A percentile compares a stretch with the other conserved stretches of the same genome.
Conservation (phyloP, 768 basidiomycete species). For the Boletus reticuloceps region DNA sequence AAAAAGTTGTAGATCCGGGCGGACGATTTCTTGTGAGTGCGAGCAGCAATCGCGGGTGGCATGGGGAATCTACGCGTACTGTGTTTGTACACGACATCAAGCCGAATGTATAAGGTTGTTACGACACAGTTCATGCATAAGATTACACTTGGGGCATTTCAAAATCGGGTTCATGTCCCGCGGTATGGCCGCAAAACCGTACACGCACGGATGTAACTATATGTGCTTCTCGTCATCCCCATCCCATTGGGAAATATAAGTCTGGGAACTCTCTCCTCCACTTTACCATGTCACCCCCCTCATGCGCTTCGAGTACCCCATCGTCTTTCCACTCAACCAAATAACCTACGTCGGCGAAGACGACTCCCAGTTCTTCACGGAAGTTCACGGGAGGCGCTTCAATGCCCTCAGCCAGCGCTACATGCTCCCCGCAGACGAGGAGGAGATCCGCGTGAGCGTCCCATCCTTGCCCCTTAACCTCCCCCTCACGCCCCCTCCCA, state of each 20-base stretch:
- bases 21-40: slow-evolving; percentile 86
- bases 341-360: slow-evolving; percentile 40
- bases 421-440: slow-evolving; percentile 63
- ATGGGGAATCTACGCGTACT: slow-evolving; percentile 85
- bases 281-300: slow-evolving; percentile 22
- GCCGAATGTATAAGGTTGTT: slow-evolving; percentile 33
- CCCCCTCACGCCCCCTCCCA: slow-evolving; percentile 24
- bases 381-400: slow-evolving; percentile 50
- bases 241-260: slow-evolving; percentile 29
- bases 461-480: not conserved
- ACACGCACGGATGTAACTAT: slow-evolving; percentile 20
- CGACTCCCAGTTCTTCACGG: slow-evolving; percentile 52
- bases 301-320: slow-evolving; percentile 32
- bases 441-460: slow-evolving; percentile 55
- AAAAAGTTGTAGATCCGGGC: slow-evolving; percentile 79
- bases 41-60: slow-evolving; percentile 93
- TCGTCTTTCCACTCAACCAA: slow-evolving; percentile 36
- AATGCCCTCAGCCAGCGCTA: slow-evolving; percentile 56
- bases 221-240: slow-evolving; percentile 34
- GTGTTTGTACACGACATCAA: slow-evolving; percentile 92
- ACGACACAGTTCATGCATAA: slow-evolving; percentile 21
- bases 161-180: slow-evolving; percentile 29
- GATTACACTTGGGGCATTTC: slow-evolving; percentile 31
- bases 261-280: slow-evolving; percentile 13
- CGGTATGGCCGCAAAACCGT: slow-evolving; percentile 29